These are phyloP conservation scores for Aureobasidium sp. DNA, from an alignment of 2,329 filamentous ascomycete species.

Conservation along the genomic window DNA sequence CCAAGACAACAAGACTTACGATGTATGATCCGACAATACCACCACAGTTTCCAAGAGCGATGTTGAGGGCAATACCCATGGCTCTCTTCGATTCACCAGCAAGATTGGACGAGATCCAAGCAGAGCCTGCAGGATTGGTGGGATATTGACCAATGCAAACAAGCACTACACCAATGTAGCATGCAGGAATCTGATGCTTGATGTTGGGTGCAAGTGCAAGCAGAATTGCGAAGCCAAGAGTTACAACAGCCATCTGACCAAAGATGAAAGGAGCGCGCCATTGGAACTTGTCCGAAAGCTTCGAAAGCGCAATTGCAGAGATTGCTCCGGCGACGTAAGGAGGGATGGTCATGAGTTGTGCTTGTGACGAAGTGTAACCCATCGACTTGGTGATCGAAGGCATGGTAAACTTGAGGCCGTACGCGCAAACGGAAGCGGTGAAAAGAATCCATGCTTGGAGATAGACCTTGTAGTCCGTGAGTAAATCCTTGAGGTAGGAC, in stretches of 20 bases:
- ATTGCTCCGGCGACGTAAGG: conserved; percentile 24
- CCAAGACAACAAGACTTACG: not conserved
- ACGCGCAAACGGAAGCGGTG: conserved; percentile 20
- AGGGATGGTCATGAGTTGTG: conserved; percentile 22
- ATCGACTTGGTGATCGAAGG: conserved; percentile 15
- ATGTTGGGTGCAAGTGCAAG: conserved; percentile 15
- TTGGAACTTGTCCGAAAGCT: conserved; percentile 20
- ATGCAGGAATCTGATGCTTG: conserved; percentile 32
- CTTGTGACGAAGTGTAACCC: conserved; percentile 18
- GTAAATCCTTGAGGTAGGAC: conserved; percentile 17
- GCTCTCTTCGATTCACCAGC: conserved; percentile 47
- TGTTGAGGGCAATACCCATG: conserved; percentile 49
- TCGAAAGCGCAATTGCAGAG: conserved; percentile 21
- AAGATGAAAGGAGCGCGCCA: conserved; percentile 26
- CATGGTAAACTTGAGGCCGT: conserved; percentile 20
- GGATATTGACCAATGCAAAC: conserved; percentile 48
- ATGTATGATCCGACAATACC: conserved; percentile 57
- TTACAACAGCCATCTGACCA: conserved; percentile 30
- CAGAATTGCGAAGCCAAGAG: conserved; percentile 25
- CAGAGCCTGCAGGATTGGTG: conserved; percentile 47
- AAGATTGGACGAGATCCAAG: conserved; percentile 54
- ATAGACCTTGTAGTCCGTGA: conserved; percentile 20
- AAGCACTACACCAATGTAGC: conserved; percentile 27
- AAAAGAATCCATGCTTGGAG: conserved; percentile 19
- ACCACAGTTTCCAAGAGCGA: conserved; percentile 38